Evolutionary conservation across 495 filamentous ascomycete species (phyloP), one percentile per base, ranked within the genome.

Genomic region (Xylaria nigripes): DNA sequence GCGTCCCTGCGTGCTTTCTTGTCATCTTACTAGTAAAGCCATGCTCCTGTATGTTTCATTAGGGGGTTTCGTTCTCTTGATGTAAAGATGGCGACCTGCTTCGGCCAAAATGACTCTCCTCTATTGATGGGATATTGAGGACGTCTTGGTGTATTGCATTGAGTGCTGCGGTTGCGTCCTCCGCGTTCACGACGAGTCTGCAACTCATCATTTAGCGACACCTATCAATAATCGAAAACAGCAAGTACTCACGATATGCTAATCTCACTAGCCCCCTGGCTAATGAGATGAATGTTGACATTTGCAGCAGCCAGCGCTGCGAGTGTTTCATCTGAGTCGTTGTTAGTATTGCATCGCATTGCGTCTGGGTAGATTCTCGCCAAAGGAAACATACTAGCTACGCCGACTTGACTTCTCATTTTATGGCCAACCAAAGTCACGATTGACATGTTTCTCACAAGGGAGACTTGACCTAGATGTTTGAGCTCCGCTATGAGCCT

Each of bases 221-320:
- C 21, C 6, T n/a, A 19, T 45, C 15, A 8, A 25, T 23, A 13
- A 21, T 1, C 10, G 7, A n/a, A n/a, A n/a, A n/a, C 13, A 18
- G 8, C 25, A 9, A 23, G 6, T 23, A 61, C 67, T 61, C 60
- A 70, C 59, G 70, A 73, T 45, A 73, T 68, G 51, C 69, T 71
- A 24, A 73, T 71, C 57, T 73, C 66, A 47, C 67, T 71, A 34
- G 70, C 70, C 22, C 70, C 70, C 46, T 73, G 70, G 46, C 70
- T 71, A 41, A 71, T 69, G 32, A 71, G 50, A 56, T 70, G 67
- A 24, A 73, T 69, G 44, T 68, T 70, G 36, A 73, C 64, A 32
- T 67, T 62, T 4, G 64, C 61, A 43, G 58, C 62, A 2, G 70
- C 70, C n/a, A 73, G 40, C n/a, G 63, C 66, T 13, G 63, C 61